phyloP scores from a whole-genome alignment of 2,329 filamentous ascomycete genomes.

The Fonsecaea nubica region DNA sequence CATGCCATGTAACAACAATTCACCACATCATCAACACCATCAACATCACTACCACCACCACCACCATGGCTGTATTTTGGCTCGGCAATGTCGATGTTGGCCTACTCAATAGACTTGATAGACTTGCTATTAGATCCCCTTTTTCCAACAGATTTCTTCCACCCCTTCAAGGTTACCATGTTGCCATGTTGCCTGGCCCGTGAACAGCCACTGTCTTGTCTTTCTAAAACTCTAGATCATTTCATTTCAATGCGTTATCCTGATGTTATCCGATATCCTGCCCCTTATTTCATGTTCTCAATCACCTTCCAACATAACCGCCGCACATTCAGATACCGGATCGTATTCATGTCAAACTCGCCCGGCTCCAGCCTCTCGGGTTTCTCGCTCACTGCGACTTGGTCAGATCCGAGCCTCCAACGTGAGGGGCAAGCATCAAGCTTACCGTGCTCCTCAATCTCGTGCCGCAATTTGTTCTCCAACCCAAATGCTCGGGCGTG shows the following conservation, averaged over 20 bases:
- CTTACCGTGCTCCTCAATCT: slow-evolving; percentile 31
- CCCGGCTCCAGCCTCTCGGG: slow-evolving; percentile 20
- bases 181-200: no score
- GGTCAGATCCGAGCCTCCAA: slow-evolving; percentile 10
- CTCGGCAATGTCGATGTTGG: no score
- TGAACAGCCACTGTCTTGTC: no score
- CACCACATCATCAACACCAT: not conserved
- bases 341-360: slow-evolving; percentile 17
- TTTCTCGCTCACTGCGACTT: slow-evolving; percentile 8
- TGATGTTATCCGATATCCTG: not conserved
- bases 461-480: slow-evolving; percentile 14
- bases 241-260: not conserved
- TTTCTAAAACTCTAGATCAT: not conserved
- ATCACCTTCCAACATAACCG: slow-evolving; percentile 32
- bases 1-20: not conserved
- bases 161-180: not conserved
- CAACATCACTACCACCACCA: not conserved
- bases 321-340: slow-evolving; percentile 27
- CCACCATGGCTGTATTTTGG: no score
- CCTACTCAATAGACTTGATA: not conserved
- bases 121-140: not conserved
- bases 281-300: slow-evolving; percentile 7
- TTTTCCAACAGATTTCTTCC: not conserved
- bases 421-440: slow-evolving; percentile 10
- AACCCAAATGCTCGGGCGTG: slow-evolving; percentile 30